A percentile compares a stretch with the other conserved stretches of the same genome.
Conservation (phyloP, 768 basidiomycete genomes). For the Tricholoma sp. region DNA sequence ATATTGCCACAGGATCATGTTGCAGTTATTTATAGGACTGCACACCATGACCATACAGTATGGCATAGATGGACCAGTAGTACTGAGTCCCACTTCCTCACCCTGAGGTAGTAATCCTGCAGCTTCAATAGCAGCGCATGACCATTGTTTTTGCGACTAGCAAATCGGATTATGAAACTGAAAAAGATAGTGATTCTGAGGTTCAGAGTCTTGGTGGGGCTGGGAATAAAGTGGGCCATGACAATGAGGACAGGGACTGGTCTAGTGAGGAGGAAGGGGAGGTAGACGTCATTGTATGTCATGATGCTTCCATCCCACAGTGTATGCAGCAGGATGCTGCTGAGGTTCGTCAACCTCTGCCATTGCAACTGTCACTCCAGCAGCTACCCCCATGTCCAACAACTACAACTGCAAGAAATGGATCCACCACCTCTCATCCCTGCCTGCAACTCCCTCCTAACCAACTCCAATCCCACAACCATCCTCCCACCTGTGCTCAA, state of each 20-base stretch:
- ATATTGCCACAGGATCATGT: no score
- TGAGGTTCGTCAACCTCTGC: not conserved
- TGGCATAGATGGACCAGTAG: no score
- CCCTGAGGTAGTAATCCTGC: no score
- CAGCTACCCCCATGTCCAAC: no score
- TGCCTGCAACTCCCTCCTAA: not conserved
- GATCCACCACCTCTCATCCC: not conserved
- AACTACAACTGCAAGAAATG: not conserved
- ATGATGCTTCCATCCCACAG: not conserved
- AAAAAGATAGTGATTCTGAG: no score
- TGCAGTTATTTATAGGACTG: no score
- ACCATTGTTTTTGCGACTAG: constrained; percentile 49
- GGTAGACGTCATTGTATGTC: not conserved
- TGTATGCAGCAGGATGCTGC: not conserved
- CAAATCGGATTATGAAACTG: constrained; percentile 51
- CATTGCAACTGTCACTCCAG: not conserved
- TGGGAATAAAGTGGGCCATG: not conserved
- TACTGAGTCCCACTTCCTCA: no score
- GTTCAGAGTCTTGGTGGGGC: no score
- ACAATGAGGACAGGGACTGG: constrained; percentile 32
- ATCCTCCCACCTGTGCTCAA: constrained; percentile 16
- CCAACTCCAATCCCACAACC: not conserved
- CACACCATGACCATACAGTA: no score
- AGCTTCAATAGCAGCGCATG: constrained; percentile 30
- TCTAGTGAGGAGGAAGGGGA: constrained; percentile 33